Conservation (phyloP, 176 grass and related monocot species). For the Aegilops speltoides region DNA sequence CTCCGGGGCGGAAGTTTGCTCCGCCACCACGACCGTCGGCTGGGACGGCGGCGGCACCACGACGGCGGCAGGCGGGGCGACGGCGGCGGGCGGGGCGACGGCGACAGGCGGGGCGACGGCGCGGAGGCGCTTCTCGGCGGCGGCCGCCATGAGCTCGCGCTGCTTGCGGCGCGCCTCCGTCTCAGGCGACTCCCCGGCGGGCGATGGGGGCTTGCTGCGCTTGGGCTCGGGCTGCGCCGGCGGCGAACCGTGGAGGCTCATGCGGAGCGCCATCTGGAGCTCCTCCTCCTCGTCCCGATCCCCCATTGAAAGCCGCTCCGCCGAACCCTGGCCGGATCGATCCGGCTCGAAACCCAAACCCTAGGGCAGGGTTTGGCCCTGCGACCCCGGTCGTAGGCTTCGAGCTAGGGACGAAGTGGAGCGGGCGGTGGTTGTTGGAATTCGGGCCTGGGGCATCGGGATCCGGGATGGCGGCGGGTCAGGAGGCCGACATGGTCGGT, state of each 20-base stretch:
- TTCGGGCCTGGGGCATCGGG: constrained; percentile 37
- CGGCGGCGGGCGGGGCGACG: background rate
- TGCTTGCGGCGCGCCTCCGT: constrained; percentile 61
- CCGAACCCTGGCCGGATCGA: constrained; percentile 30
- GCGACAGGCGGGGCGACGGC: background rate
- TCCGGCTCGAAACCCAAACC: constrained; percentile 41
- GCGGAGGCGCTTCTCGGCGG: constrained; percentile 74
- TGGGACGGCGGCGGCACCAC: background rate
- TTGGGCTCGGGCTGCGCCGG: constrained; percentile 81
- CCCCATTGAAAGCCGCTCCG: constrained; percentile 40
- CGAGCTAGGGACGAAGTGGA: background rate
- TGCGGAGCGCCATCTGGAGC: constrained; percentile 89
- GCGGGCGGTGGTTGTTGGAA: background rate
- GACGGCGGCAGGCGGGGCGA: background rate
- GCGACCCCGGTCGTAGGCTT: background rate
- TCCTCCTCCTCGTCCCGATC: constrained; percentile 94
- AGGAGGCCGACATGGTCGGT: constrained; percentile 14
- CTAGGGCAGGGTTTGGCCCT: constrained; percentile 31
- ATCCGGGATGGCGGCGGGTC: constrained; percentile 36
- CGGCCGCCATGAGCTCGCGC: constrained; percentile 85
- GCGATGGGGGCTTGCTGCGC: constrained; percentile 65
- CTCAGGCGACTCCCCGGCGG: constrained; percentile 61
- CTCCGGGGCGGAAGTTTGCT: constrained; percentile 5
- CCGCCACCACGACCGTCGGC: background rate
- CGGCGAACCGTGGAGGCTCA: constrained; percentile 87